phyloP scores from a whole-genome alignment of 352 stramenopile genomes.

The Pythium phragmitis region DNA sequence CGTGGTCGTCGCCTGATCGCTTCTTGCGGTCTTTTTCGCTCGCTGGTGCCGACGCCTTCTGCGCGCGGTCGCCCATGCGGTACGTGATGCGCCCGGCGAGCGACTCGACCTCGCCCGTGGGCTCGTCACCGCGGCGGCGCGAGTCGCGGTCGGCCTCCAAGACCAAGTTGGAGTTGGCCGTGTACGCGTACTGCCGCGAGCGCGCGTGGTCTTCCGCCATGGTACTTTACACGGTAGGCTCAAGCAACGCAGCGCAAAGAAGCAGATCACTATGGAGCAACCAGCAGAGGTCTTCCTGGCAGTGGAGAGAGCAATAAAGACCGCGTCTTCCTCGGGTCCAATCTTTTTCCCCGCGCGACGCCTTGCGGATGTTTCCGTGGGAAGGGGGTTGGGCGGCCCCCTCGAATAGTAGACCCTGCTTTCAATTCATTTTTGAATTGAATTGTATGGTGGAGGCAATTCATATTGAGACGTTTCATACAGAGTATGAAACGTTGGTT shows the following conservation, averaged over 20 bases:
- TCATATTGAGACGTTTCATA: background rate
- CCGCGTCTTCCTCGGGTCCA: conserved; percentile 5
- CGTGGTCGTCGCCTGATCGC: conserved; percentile 40
- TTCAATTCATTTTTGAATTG: conserved; percentile 25
- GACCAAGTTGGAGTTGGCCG: conserved; percentile 94
- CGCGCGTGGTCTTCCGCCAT: conserved; percentile 91
- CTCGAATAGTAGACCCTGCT: background rate
- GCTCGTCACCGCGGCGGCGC: conserved; percentile 74
- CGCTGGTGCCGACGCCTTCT: conserved; percentile 53
- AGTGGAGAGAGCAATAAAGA: background rate
- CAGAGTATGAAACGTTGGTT: too few relatives aligned
- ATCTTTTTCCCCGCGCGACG: conserved; percentile 12
- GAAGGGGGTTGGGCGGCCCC: conserved; percentile 1
- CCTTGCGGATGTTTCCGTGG: conserved; percentile 5
- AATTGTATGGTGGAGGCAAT: background rate
- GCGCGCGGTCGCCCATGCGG: conserved; percentile 83
- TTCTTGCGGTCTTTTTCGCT: conserved; percentile 42
- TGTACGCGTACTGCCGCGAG: conserved; percentile 91
- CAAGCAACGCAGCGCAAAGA: background rate
- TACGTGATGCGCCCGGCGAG: conserved; percentile 74
- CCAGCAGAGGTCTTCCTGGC: background rate
- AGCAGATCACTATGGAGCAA: background rate
- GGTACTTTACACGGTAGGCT: background rate
- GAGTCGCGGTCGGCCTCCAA: conserved; percentile 90
- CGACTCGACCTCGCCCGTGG: conserved; percentile 87